Base-by-base conservation (phyloP, 768 basidiomycete genomes). In the Suillus lakei region DNA sequence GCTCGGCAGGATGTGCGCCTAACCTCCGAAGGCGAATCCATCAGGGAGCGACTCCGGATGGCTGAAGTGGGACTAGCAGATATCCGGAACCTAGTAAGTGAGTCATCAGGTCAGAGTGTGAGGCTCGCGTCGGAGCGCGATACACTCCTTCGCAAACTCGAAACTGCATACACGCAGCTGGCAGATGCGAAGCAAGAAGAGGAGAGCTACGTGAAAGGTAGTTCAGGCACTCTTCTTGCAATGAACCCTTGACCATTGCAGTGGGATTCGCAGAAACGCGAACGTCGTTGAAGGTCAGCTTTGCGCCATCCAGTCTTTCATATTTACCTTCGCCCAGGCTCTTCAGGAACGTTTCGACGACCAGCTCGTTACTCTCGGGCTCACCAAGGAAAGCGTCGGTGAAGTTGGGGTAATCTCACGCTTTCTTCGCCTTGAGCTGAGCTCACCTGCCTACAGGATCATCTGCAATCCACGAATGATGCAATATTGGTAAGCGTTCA, bases 301-400 rank as follows among this genome's bases (percentile, higher is more conserved):
- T 62, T 23, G 21, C 21, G 39, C 8, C 26, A 38, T 41, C 6
- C 58, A 13, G 26, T 28, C 39, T 8, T 26, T 23, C 18, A 21
- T 59, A 13, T 21, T 41, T 30, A 59, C 39, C 26, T 30, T 61
- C 36, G 41, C 53, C 23, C 65, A 86, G 82, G 73, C 81, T 43
- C 76, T 88, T 18, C 84, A 89, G 70, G 87, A 90, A 62, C 82
- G 87, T 30, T 85, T 85, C 61, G 88, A 90, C 15, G 83, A 86
- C 18, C 88, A 89, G 67, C 72, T 80, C 1, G 76, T 85, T 7
- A 84, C 86, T 2, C 73, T 88, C 55, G 80, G 82, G 30, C 73
- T 88, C 28, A 81, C 85, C 8, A 87, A 86, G 68, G 88, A 90
- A 65, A 78, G 83, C 6, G 73, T 81, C 23, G 85, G 81, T 2